These are phyloP conservation scores for Fusarium poae DNA, from an alignment of 2,329 filamentous ascomycete genomes.

Conservation along the genomic window DNA sequence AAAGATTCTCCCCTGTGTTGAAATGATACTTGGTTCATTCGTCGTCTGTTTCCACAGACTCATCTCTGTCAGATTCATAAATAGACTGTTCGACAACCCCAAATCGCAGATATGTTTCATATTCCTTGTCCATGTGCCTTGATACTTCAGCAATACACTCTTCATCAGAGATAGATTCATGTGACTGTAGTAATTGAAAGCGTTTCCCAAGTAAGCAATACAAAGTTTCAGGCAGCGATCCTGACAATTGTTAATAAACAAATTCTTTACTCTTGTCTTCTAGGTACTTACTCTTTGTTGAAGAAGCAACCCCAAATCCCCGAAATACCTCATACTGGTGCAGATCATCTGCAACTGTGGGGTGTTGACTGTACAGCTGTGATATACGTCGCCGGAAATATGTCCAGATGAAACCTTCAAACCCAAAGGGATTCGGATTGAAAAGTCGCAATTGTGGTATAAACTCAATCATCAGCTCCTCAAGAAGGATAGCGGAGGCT, in stretches of 20 bases:
- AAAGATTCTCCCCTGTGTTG: no score
- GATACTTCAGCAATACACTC: background rate
- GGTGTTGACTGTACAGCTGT: background rate
- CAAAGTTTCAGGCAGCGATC: accelerated
- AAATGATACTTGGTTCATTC: no score
- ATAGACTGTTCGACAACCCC: background rate
- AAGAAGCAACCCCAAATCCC: no score
- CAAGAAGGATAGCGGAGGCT: accelerated
- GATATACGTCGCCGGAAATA: background rate
- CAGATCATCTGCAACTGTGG: accelerated
- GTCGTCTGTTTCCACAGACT: no score
- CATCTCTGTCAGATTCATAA: background rate
- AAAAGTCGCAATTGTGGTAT: accelerated
- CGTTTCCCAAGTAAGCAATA: accelerated
- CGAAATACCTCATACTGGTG: background rate
- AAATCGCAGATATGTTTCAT: accelerated
- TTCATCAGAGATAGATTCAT: background rate
- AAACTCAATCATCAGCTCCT: background rate
- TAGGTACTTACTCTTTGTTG: background rate
- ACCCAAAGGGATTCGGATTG: accelerated
- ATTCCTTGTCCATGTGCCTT: background rate
- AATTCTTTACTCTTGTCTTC: accelerated
- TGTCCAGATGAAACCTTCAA: background rate
- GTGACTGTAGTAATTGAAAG: background rate
- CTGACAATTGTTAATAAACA: accelerated